Evolutionary conservation across 2,329 filamentous ascomycete genomes (phyloP).

Genomic region (Alternaria sp.): DNA sequence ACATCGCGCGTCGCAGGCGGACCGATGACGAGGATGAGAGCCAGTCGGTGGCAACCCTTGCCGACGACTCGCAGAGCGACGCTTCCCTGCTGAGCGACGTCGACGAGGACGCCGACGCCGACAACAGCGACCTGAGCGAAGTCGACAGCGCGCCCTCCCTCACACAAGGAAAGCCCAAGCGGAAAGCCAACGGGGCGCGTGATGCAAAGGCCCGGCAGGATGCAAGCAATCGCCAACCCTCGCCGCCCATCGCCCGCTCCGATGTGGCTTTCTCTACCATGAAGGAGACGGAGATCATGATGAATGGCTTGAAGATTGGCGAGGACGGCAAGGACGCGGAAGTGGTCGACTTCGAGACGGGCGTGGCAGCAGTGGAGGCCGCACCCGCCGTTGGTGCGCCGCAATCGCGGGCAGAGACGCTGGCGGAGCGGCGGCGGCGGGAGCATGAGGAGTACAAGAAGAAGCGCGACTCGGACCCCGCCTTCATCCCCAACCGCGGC

Average conservation of each 20-base stretch:
- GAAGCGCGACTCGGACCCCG: constrained; percentile 85
- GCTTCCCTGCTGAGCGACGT: constrained; percentile 63
- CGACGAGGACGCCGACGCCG: constrained; percentile 65
- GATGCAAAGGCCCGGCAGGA: constrained; percentile 39
- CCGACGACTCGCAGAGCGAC: constrained; percentile 69
- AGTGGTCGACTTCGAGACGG: constrained; percentile 61
- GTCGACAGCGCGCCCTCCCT: constrained; percentile 51
- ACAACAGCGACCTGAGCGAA: constrained; percentile 64
- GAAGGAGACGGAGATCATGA: constrained; percentile 66
- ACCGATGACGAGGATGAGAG: constrained; percentile 50
- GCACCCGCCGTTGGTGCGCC: constrained; percentile 49
- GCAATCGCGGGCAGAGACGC: constrained; percentile 57
- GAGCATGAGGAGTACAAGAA: constrained; percentile 92
- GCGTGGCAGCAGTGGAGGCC: constrained; percentile 37
- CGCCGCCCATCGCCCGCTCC: constrained; percentile 46
- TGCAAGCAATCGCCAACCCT: constrained; percentile 37
- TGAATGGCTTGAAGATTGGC: constrained; percentile 62
- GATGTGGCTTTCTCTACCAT: constrained; percentile 52
- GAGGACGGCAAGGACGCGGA: constrained; percentile 50
- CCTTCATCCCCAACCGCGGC: constrained; percentile 92
- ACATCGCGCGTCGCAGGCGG: constrained; percentile 47
- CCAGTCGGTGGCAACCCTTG: constrained; percentile 54
- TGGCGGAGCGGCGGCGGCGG: constrained; percentile 74
- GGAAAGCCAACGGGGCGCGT: constrained; percentile 46
- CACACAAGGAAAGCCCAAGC: constrained; percentile 45